Base-by-base conservation (phyloP, 2,329 filamentous ascomycete species). In the Penicillium paneum region DNA sequence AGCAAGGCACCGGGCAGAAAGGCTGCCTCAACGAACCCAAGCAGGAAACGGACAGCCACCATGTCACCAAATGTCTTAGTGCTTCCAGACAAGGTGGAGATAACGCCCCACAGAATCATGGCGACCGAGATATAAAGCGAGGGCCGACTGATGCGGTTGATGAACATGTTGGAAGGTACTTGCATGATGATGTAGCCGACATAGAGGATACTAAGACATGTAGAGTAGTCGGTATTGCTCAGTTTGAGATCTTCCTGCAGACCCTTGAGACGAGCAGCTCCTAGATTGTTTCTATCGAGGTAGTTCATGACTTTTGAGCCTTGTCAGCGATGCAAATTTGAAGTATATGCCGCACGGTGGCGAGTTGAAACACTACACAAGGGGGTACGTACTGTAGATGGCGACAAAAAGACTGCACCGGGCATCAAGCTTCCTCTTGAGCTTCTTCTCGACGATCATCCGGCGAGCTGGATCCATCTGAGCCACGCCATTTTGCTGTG, bases 31-130 rank as follows among this genome's bases (percentile, higher is more conserved):
- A 72, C 63, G 24, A 75, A 64, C 13, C 73, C 73, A 5, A 74
- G 64, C 34, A 75, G 58, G 63, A 74, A 74, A 11, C 72, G 67
- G 44, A 72, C 69, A 0, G 71, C 63, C 10, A 72, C 66, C 56
- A 76, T 74, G 4, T 73, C 67, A 8, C 58, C 52, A 35, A 64
- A 64, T 49, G 61, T 71, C 31, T 65, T 72, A 2, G 76, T 71
- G 1, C 71, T 71, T 7, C 82, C 84, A 0, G 79, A 83, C 11
- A 82, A 71, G 0, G 81, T 84, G 3, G 82, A 85, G 50, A 87
- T 77, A 12, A 84, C 64, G 43, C 84, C 84, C 84, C 84, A 87
- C 11, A 84, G 58, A 1, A 75, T 71, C 77, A 79, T 79, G 39
- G 73, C 74, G 8, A 76, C 71, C 0, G 76, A 75, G 4, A 75